Conservation (phyloP, 1,139 yeast genomes). For the Diutina mesorugosa region DNA sequence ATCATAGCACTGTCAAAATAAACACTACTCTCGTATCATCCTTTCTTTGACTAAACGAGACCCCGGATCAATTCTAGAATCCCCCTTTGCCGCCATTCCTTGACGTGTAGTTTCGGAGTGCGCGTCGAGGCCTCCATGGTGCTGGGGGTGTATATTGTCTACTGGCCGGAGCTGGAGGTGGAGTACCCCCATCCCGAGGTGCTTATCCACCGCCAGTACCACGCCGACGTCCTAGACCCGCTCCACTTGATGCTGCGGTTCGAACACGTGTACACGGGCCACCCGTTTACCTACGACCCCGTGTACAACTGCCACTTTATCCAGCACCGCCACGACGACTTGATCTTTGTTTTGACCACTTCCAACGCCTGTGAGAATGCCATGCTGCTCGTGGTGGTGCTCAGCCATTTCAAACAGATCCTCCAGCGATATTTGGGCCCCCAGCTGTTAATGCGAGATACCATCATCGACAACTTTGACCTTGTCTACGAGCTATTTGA, state of each 20-base stretch:
- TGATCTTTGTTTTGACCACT: conserved; percentile 20
- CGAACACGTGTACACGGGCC: conserved; percentile 14
- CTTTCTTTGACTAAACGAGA: too few relatives aligned
- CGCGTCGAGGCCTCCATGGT: conserved; percentile 14
- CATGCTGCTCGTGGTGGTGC: conserved; percentile 28
- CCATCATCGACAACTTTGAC: conserved; percentile 25
- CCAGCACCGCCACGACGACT: conserved; percentile 15
- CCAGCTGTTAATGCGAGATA: conserved; percentile 13
- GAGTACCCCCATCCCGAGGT: conserved; percentile 21
- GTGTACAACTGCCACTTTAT: conserved; percentile 22
- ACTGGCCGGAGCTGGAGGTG: conserved; percentile 18
- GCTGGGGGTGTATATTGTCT: conserved; percentile 24
- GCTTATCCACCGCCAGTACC: conserved; percentile 23
- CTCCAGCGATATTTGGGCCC: conserved; percentile 16
- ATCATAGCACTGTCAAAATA: too few relatives aligned
- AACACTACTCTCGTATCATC: too few relatives aligned
- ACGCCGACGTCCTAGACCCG: conserved; percentile 19
- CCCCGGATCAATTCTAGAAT: too few relatives aligned
- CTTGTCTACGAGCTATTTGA: conserved; percentile 29
- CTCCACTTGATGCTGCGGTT: conserved; percentile 14
- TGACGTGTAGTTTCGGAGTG: not conserved
- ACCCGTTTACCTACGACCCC: conserved; percentile 17
- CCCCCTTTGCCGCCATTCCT: too few relatives aligned
- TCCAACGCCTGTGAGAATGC: conserved; percentile 17
- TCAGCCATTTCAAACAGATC: conserved; percentile 20